A percentile compares a stretch with the other conserved stretches of the same genome.
These are phyloP conservation scores for Candida sp. DNA, from an alignment of 1,139 yeast genomes.

Conservation along the genomic window DNA sequence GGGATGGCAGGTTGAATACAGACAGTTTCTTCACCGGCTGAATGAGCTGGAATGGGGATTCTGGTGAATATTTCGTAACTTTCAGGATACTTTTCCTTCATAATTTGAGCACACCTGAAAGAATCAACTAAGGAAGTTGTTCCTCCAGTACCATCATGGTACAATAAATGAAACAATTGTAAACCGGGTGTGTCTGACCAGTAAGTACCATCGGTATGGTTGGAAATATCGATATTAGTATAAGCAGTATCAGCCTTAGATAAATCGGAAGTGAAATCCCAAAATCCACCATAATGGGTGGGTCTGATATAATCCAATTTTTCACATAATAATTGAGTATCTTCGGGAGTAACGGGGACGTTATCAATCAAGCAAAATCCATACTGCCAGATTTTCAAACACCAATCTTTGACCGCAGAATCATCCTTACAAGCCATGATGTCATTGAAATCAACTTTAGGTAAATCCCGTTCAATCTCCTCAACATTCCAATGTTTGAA, in stretches of 20 bases:
- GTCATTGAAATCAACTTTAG: conserved; percentile 47
- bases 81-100: conserved; percentile 49
- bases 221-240: conserved; percentile 62
- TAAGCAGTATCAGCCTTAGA: conserved; percentile 75
- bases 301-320: conserved; percentile 63
- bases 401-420: conserved; percentile 54
- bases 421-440: conserved; percentile 36
- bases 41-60: conserved; percentile 66
- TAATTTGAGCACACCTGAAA: conserved; percentile 55
- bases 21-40: conserved; percentile 70
- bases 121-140: conserved; percentile 71
- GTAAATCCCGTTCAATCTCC: conserved; percentile 42
- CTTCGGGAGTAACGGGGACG: conserved; percentile 63
- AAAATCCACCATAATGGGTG: conserved; percentile 79
- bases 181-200: conserved; percentile 78
- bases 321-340: conserved; percentile 58
- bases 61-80: conserved; percentile 51
- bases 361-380: conserved; percentile 66
- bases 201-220: conserved; percentile 78
- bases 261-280: conserved; percentile 77
- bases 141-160: conserved; percentile 69
- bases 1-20: conserved; percentile 63
- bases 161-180: conserved; percentile 66
- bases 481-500: conserved; percentile 46
- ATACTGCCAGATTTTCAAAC: conserved; percentile 52